Percentiles rank a stretch among this genome's conserved stretches.
Conservation (phyloP, 495 filamentous ascomycete species). For the Articulospora tetracladia region DNA sequence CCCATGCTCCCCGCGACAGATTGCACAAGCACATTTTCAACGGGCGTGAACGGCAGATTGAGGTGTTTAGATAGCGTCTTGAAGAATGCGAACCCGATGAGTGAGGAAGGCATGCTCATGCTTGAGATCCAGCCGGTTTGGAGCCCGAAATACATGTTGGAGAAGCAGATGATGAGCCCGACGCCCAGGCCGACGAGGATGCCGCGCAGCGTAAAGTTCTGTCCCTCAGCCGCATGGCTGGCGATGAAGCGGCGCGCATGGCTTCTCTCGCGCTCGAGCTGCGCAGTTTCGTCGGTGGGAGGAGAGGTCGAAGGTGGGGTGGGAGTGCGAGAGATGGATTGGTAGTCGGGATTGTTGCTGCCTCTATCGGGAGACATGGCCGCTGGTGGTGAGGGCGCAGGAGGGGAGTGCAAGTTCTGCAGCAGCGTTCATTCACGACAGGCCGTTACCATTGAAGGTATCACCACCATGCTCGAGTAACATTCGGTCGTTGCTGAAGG, state of each 20-base stretch:
- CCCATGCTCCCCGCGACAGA: constrained; percentile 93
- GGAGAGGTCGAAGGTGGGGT: constrained; percentile 7
- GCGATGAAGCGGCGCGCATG: constrained; percentile 34
- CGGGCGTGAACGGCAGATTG: constrained; percentile 78
- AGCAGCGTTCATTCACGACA: neutral
- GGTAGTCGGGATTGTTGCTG: constrained; percentile 9
- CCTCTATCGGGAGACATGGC: constrained; percentile 37
- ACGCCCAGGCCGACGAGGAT: constrained; percentile 77
- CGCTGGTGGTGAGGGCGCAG: too few species aligned
- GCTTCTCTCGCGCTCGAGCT: constrained; percentile 26
- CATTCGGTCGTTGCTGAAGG: neutral
- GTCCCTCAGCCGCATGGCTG: constrained; percentile 31
- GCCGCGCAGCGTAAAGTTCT: constrained; percentile 80
- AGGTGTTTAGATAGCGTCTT: constrained; percentile 68
- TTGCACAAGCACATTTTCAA: constrained; percentile 97
- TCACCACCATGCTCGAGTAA: neutral
- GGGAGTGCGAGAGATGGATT: constrained; percentile 12
- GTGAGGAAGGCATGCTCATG: constrained; percentile 79
- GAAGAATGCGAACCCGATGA: constrained; percentile 97
- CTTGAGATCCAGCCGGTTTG: constrained; percentile 86
- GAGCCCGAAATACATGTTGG: constrained; percentile 96
- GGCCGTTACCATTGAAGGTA: neutral
- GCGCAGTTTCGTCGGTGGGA: constrained; percentile 11
- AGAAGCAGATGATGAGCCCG: constrained; percentile 87
- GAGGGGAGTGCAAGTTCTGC: neutral